Percentiles rank a stretch among this genome's conserved stretches.
These are phyloP conservation scores for Daldinia childiae DNA, from an alignment of 495 filamentous ascomycete species.

Conservation along the genomic window DNA sequence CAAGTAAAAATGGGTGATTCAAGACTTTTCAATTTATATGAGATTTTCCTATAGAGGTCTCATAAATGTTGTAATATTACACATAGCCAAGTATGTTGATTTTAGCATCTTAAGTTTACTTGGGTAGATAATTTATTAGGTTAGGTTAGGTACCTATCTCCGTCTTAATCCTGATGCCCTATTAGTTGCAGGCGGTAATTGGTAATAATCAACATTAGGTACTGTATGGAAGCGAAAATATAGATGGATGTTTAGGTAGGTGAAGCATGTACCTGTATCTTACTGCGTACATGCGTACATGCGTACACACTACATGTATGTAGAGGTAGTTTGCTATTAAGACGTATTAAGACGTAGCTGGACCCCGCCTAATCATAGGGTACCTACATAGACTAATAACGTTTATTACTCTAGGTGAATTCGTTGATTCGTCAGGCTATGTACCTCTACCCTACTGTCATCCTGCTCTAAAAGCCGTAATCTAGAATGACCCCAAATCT, in stretches of 20 bases:
- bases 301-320: neutral
- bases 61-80: neutral
- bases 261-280: neutral
- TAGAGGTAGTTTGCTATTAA: constrained; percentile 13
- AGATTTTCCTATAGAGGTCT: neutral
- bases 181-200: neutral
- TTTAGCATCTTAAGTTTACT: neutral
- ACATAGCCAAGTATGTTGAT: neutral
- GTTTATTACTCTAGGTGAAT: constrained; percentile 14
- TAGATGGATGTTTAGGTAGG: neutral
- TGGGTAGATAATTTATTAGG: constrained; percentile 1
- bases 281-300: neutral
- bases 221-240: neutral
- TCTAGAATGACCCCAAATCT: constrained; percentile 21
- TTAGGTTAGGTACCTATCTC: neutral
- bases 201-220: neutral
- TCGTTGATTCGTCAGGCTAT: constrained; percentile 26
- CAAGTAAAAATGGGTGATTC: neutral
- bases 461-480: neutral
- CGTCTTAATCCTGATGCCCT: neutral
- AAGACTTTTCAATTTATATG: neutral
- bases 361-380: constrained; percentile 24
- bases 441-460: neutral
- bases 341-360: constrained; percentile 18
- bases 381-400: constrained; percentile 37